phyloP scores from a whole-genome alignment of 2,329 filamentous ascomycete genomes.

The Diaporthe ilicicola region DNA sequence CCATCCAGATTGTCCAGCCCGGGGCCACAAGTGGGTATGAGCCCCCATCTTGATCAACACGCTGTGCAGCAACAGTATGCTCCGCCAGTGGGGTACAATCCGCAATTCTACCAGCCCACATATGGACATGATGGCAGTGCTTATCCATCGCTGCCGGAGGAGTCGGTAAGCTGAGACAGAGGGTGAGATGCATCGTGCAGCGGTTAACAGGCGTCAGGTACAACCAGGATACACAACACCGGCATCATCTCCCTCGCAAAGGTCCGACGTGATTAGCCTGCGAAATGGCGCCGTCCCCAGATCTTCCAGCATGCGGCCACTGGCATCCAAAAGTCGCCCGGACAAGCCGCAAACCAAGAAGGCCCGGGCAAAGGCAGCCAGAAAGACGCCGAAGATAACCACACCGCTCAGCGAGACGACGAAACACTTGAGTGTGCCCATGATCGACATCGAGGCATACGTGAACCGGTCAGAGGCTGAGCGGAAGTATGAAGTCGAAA shows the following conservation, averaged over 20 bases:
- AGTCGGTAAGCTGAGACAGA: background rate
- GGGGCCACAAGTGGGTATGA: conserved; percentile 41
- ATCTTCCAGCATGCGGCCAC: conserved; percentile 30
- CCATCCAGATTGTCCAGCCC: conserved; percentile 50
- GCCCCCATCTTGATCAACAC: conserved; percentile 38
- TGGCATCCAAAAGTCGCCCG: conserved; percentile 40
- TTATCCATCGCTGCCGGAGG: conserved; percentile 34
- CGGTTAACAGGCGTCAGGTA: conserved; percentile 29
- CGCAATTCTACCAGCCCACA: conserved; percentile 28
- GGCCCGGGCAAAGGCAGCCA: conserved; percentile 52
- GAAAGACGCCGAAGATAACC: conserved; percentile 60
- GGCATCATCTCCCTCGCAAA: conserved; percentile 56
- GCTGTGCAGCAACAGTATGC: conserved; percentile 42
- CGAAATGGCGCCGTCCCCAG: conserved; percentile 44
- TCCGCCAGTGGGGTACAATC: conserved; percentile 13
- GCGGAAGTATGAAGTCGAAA: conserved; percentile 73
- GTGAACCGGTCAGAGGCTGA: conserved; percentile 75
- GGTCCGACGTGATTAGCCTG: conserved; percentile 47
- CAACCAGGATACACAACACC: conserved; percentile 58
- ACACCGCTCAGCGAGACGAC: conserved; percentile 77
- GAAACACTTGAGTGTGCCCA: conserved; percentile 61
- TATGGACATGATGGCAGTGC: conserved; percentile 34
- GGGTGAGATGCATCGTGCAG: background rate
- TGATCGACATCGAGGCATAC: conserved; percentile 82
- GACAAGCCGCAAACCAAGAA: conserved; percentile 50